phyloP scores from a whole-genome alignment of 805 yeast genomes.

The Lachancea mirantina region DNA sequence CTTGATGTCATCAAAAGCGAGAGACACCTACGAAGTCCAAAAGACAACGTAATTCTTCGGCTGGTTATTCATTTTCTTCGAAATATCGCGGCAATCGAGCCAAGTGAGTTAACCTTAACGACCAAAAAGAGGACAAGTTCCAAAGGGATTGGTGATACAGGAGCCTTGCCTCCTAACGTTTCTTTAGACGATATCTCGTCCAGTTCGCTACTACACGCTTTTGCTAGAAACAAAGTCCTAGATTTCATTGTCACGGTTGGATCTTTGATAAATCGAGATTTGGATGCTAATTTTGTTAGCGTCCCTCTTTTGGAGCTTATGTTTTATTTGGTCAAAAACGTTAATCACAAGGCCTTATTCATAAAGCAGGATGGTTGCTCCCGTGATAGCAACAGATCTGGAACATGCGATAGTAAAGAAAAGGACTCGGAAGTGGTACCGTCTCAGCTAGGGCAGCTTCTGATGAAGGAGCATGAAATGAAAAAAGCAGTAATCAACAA shows the following conservation, averaged over 20 bases:
- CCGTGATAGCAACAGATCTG: not conserved
- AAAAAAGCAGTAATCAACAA: constrained; percentile 42
- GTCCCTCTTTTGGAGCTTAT: constrained; percentile 62
- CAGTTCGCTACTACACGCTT: constrained; percentile 49
- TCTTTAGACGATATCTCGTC: constrained; percentile 61
- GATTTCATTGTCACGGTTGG: constrained; percentile 64
- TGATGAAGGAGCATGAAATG: constrained; percentile 54
- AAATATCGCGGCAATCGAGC: constrained; percentile 73
- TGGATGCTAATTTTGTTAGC: constrained; percentile 55
- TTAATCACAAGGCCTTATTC: constrained; percentile 33
- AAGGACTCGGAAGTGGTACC: constrained; percentile 33
- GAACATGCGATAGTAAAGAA: not conserved
- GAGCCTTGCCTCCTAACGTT: constrained; percentile 48
- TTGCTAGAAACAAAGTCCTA: constrained; percentile 65
- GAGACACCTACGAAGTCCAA: constrained; percentile 49
- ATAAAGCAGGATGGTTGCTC: not conserved
- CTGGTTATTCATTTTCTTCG: constrained; percentile 68
- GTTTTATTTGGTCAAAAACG: constrained; percentile 53
- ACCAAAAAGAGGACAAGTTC: constrained; percentile 32
- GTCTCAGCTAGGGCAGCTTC: constrained; percentile 43
- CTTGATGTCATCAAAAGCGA: constrained; percentile 50
- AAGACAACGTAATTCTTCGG: constrained; percentile 68
- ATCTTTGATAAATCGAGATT: constrained; percentile 55
- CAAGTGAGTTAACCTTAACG: constrained; percentile 48
- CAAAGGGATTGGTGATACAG: constrained; percentile 27